Evolutionary conservation across 2,329 filamentous ascomycete genomes (phyloP), one percentile per base, ranked within the genome.

Genomic region (Fusarium tuaranense): DNA sequence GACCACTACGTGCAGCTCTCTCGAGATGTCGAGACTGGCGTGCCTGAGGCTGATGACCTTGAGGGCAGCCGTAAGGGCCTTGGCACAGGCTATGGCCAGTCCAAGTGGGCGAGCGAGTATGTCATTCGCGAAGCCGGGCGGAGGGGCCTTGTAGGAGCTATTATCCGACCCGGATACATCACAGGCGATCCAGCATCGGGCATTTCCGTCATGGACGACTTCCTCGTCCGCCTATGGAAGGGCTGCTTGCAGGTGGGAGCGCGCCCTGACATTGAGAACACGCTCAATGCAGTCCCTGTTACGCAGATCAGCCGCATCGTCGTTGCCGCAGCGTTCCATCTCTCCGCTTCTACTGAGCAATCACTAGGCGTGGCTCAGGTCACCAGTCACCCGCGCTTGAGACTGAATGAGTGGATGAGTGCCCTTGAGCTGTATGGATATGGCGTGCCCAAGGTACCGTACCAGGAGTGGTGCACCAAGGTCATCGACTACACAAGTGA

Each of bases 211-310:
- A 95, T 92, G 1, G 96, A 98, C 79, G 96, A 98, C 83, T 98
- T 98, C 86, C 85, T 98, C 8, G 89, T 98, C 74, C 91, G 96
- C 44, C 90, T 98, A 84, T 85, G 92, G 67, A 98, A 98, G 85
- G 95, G 95, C 67, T 97, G 95, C 78, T 86, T 97, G 61, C 95
- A 98, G 83, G 87, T 98, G 4, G 86, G 86, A 3, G 87, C 88
- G 4, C 88, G 94, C 0, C 96, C 95, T 1, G 88, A 90, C 75
- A 97, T 98, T 76, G 84, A 87, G 81, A 98, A 98, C 85, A 94
- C 94, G 0, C 91, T 98, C 82, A 98, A 98, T 85, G 91, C 92
- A 82, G 93, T 98, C 0, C 95, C 96, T 0, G 95, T 98, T 30
- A 91, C 91, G 72, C 94, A 97, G 75, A 95, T 98, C 39, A 90